Evolutionary conservation across 2,329 filamentous ascomycete genomes (phyloP).

Genomic region (Pezicula neosporulosa): DNA sequence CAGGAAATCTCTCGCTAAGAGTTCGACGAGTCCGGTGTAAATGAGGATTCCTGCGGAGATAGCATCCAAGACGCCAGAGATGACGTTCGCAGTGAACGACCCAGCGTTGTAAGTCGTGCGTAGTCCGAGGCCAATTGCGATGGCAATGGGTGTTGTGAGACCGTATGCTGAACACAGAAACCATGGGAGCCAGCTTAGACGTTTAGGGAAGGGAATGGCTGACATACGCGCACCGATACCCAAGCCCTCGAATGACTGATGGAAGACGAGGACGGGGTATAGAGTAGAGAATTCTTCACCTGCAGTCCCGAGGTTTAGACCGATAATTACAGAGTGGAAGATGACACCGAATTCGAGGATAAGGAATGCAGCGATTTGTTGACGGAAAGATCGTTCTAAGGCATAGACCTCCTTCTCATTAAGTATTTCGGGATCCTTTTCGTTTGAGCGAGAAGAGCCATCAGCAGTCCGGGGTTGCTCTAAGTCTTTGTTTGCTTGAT

Average conservation of each 20-base stretch:
- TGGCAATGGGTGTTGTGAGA: constrained; percentile 48
- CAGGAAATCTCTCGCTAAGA: constrained; percentile 46
- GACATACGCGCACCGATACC: constrained; percentile 59
- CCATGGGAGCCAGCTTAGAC: constrained; percentile 44
- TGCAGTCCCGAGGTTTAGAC: constrained; percentile 57
- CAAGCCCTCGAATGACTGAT: constrained; percentile 61
- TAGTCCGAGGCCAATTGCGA: constrained; percentile 45
- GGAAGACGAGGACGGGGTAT: constrained; percentile 59
- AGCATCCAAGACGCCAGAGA: constrained; percentile 42
- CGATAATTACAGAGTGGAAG: constrained; percentile 63
- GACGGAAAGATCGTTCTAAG: constrained; percentile 31
- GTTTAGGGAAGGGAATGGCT: constrained; percentile 46
- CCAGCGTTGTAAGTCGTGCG: constrained; percentile 37
- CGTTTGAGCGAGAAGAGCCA: constrained; percentile 1
- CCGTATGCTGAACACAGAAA: constrained; percentile 44
- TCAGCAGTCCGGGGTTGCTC: not conserved
- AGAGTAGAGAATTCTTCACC: constrained; percentile 53
- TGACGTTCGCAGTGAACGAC: constrained; percentile 37
- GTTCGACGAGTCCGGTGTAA: constrained; percentile 46
- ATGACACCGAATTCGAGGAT: constrained; percentile 46
- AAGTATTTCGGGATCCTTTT: constrained; percentile 13
- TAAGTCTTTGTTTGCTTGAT: constrained; percentile 13
- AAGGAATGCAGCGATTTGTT: constrained; percentile 43
- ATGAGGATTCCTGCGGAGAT: constrained; percentile 46
- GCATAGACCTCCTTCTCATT: not conserved